phyloP scores from a whole-genome alignment of 2,329 filamentous ascomycete species.

The Talaromyces marneffei region DNA sequence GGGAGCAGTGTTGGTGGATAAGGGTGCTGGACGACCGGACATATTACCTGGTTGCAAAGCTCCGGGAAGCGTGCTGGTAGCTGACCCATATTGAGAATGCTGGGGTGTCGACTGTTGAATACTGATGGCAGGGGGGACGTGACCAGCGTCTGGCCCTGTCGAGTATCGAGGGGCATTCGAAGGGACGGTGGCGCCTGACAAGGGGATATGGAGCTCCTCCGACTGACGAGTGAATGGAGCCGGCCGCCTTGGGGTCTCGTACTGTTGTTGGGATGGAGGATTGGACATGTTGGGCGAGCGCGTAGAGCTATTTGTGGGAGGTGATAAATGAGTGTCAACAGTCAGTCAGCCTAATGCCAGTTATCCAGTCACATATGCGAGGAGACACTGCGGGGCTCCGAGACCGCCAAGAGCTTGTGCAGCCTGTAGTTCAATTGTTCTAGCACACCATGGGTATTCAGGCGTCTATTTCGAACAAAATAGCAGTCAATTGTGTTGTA shows the following conservation, averaged over 20 bases:
- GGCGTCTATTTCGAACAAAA: no score
- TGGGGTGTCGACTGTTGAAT: constrained; percentile 54
- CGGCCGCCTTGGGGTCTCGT: constrained; percentile 47
- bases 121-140: constrained; percentile 51
- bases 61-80: constrained; percentile 49
- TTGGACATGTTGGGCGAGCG: constrained; percentile 35
- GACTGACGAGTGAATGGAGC: constrained; percentile 44
- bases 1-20: constrained; percentile 53
- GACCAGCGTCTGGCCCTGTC: constrained; percentile 45
- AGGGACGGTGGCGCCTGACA: constrained; percentile 35
- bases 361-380: constrained; percentile 19
- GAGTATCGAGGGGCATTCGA: constrained; percentile 37
- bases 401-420: constrained; percentile 45
- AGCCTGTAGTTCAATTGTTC: constrained; percentile 40
- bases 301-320: constrained; percentile 39
- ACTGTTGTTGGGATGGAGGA: constrained; percentile 37
- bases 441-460: constrained; percentile 24
- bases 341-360: not conserved
- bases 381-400: constrained; percentile 33
- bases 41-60: constrained; percentile 53
- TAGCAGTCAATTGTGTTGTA: constrained; percentile 1
- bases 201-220: constrained; percentile 53
- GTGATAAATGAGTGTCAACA: constrained; percentile 6
- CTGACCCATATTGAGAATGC: constrained; percentile 41
- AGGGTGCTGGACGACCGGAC: constrained; percentile 45